phyloP scores from a whole-genome alignment of 139 green algal genomes.

The Chlorokybus atmophyticus region DNA sequence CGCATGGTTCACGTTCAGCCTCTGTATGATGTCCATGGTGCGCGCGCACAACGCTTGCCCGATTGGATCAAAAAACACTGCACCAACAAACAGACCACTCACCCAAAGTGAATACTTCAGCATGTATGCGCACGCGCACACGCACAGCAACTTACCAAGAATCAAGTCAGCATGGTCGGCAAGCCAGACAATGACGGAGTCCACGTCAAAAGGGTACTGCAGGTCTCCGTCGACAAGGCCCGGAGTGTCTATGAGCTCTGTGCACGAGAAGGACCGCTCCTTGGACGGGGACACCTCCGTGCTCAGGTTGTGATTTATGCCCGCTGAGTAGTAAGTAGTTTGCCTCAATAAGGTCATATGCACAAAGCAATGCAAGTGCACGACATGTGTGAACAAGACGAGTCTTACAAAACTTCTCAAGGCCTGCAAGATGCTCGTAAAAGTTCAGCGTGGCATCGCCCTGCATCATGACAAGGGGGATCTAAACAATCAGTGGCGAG shows the following conservation, averaged over 20 bases:
- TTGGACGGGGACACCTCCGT: slow-evolving; percentile 40
- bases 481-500: too few species aligned
- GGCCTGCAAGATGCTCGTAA: slow-evolving; percentile 40
- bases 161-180: slow-evolving; percentile 49
- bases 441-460: slow-evolving; percentile 52
- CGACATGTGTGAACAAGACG: background rate
- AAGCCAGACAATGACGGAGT: slow-evolving; percentile 44
- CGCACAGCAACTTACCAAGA: slow-evolving; percentile 18
- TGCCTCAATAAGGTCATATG: background rate
- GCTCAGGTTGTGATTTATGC: background rate
- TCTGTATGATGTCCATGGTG: slow-evolving; percentile 50
- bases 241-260: slow-evolving; percentile 52
- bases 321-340: too few species aligned
- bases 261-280: slow-evolving; percentile 44
- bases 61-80: slow-evolving; percentile 58
- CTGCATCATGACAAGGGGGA: too few species aligned
- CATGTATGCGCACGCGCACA: too few species aligned
- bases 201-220: slow-evolving; percentile 54
- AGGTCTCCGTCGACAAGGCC: slow-evolving; percentile 50
- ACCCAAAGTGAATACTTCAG: background rate
- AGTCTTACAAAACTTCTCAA: background rate
- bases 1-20: slow-evolving; percentile 43
- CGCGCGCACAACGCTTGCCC: slow-evolving; percentile 53
- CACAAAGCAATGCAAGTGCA: background rate
- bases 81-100: background rate